Base-by-base conservation (phyloP, 306 rosid species). In the Prunus davidiana region DNA sequence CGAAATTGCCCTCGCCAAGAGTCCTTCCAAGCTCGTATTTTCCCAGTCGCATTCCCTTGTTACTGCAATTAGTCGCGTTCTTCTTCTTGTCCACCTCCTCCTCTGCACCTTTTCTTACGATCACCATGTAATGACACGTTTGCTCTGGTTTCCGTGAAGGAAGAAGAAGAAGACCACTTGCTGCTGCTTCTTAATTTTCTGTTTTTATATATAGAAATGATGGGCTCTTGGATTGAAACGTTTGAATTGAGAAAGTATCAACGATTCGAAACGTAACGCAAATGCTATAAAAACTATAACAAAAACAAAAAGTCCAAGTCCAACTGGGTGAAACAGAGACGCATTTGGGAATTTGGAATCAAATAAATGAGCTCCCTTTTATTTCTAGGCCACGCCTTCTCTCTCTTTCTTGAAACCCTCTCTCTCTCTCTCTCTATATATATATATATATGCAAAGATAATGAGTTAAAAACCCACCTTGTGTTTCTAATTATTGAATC, bases 1-100 rank as follows among this genome's bases (percentile, higher is more conserved):
- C 98, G 57, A 94, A 91, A 85, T 90, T 94, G 16, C 98, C 98
- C 65, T 94, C 95, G 2, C 98, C 98, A 0, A 94, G 84, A 30
- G 87, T 94, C 79, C 86, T 85, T 18, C 98, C 98, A 69, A 94
- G 74, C 66, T 87, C 90, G 75, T 94, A 91, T 78, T 91, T 94
- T 27, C 96, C 98, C 25, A 90, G 82, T 76, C 56, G 84, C 86
- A 81, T 83, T 86, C 83, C 86, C 74, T 78, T 32, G 9, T 6
- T 6, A 19, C 12, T 16, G 6, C 5, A 28, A 54, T 3, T 12
- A 28, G 69, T 38, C 9, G 43, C 12, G 16, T 18, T 25, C 65
- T 12, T 14, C 68, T 27, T 46, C 16, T 27, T 54, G 34, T 72
- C 54, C 71, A 52, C 64, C 72, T 80, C 64, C 8, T 55, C 45